A percentile compares a stretch with the other conserved stretches of the same genome.
Evolutionary conservation across 2,329 filamentous ascomycete species (phyloP).

Genomic region (Paecilomyces variotii): DNA sequence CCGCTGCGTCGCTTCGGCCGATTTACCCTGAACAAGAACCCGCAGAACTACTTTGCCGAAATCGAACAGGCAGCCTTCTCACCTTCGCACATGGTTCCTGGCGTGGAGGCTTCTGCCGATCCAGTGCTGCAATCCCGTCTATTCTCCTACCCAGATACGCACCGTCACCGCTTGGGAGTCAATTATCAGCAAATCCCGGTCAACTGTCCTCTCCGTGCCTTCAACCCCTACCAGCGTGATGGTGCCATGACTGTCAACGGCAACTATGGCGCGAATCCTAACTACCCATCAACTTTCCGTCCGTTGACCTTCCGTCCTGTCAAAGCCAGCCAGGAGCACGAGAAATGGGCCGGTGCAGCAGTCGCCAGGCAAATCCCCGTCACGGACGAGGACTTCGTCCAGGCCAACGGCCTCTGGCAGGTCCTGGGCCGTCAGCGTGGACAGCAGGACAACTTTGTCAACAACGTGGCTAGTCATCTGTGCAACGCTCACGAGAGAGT

Average conservation of each 20-base stretch:
- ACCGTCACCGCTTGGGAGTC: conserved; percentile 54
- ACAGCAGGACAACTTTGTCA: conserved; percentile 55
- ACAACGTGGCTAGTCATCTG: conserved; percentile 53
- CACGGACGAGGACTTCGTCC: conserved; percentile 38
- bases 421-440: conserved; percentile 38
- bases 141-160: conserved; percentile 64
- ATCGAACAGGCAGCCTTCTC: conserved; percentile 65
- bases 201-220: conserved; percentile 47
- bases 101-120: conserved; percentile 62
- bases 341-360: conserved; percentile 35
- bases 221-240: conserved; percentile 63
- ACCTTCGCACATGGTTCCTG: conserved; percentile 58
- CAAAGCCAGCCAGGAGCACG: conserved; percentile 36
- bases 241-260: conserved; percentile 60
- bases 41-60: conserved; percentile 61
- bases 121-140: conserved; percentile 62
- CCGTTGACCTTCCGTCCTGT: conserved; percentile 30
- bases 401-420: conserved; percentile 37
- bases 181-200: conserved; percentile 60
- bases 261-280: conserved; percentile 55
- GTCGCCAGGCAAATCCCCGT: conserved; percentile 34
- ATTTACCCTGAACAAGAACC: conserved; percentile 58
- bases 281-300: conserved; percentile 42
- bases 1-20: conserved; percentile 55
- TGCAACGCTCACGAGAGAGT: conserved; percentile 47